Percentiles rank a stretch among this genome's conserved stretches.
Evolutionary conservation across 345 rosid species (phyloP).

Genomic region (Durio zibethinus): DNA sequence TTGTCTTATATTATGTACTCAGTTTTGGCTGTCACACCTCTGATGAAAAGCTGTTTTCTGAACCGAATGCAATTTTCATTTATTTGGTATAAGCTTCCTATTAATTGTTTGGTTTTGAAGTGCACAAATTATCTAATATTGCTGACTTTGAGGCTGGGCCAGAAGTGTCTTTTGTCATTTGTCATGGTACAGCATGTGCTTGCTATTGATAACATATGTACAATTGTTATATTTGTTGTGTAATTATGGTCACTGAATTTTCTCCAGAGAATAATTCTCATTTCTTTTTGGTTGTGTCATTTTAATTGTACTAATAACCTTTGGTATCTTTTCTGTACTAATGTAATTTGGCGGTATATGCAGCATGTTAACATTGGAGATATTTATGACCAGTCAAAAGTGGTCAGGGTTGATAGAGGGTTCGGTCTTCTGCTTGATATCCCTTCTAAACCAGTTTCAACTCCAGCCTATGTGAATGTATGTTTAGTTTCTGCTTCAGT

Average conservation of each 20-base stretch:
- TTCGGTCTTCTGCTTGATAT: conserved; percentile 85
- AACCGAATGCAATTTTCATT: not conserved
- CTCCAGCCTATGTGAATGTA: conserved; percentile 83
- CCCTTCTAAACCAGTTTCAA: conserved; percentile 58
- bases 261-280: not conserved
- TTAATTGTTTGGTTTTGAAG: not conserved
- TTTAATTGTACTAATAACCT: not conserved
- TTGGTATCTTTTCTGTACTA: not conserved
- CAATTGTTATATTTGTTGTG: not conserved
- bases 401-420: conserved; percentile 79
- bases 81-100: not conserved
- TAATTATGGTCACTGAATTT: not conserved
- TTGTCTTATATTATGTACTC: not conserved
- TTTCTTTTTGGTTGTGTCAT: not conserved
- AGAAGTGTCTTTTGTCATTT: not conserved
- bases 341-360: conserved; percentile 29
- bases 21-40: not conserved
- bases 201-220: not conserved
- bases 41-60: not conserved
- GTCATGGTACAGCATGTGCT: not conserved
- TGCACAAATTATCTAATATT: not conserved
- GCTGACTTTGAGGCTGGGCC: not conserved
- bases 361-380: conserved; percentile 72
- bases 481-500: conserved; percentile 26
- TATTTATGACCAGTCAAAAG: conserved; percentile 78